Conservation (phyloP, 345 rosid species). For the Salix brachista region DNA sequence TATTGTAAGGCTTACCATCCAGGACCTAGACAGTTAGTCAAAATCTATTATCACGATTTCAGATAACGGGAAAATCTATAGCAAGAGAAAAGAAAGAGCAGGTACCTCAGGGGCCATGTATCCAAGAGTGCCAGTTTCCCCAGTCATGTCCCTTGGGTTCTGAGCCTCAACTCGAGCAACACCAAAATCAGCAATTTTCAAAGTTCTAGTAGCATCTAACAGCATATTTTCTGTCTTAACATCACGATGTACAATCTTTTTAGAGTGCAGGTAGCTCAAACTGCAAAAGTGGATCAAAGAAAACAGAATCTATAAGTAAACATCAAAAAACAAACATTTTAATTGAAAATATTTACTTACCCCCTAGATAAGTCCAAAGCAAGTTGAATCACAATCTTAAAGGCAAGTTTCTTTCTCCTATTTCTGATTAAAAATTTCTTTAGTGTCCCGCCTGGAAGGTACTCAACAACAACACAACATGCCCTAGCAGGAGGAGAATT, state of each 20-base stretch:
- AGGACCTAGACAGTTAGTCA: constrained; percentile 19
- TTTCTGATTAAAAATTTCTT: constrained; percentile 33
- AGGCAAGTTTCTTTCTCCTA: constrained; percentile 37
- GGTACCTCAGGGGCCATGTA: constrained; percentile 36
- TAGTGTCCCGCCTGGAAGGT: constrained; percentile 34
- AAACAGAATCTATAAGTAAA: not conserved
- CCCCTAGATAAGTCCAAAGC: constrained; percentile 37
- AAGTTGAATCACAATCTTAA: constrained; percentile 34
- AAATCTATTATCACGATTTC: not conserved
- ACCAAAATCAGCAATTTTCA: constrained; percentile 37
- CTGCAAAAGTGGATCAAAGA: constrained; percentile 17
- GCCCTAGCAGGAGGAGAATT: constrained; percentile 26
- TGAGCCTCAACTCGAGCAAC: constrained; percentile 40
- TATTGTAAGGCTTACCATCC: constrained; percentile 33
- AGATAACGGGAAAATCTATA: not conserved
- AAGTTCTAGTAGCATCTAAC: constrained; percentile 21
- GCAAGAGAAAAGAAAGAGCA: not conserved
- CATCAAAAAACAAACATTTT: not conserved
- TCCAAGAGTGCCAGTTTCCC: constrained; percentile 37
- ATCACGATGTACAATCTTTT: constrained; percentile 37
- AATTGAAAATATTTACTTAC: constrained; percentile 19
- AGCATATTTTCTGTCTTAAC: constrained; percentile 34
- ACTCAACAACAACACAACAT: constrained; percentile 35
- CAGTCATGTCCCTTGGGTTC: constrained; percentile 35
- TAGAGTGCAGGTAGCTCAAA: constrained; percentile 32